phyloP scores from a whole-genome alignment of 768 basidiomycete genomes.

The Panaeolus cyanescens region DNA sequence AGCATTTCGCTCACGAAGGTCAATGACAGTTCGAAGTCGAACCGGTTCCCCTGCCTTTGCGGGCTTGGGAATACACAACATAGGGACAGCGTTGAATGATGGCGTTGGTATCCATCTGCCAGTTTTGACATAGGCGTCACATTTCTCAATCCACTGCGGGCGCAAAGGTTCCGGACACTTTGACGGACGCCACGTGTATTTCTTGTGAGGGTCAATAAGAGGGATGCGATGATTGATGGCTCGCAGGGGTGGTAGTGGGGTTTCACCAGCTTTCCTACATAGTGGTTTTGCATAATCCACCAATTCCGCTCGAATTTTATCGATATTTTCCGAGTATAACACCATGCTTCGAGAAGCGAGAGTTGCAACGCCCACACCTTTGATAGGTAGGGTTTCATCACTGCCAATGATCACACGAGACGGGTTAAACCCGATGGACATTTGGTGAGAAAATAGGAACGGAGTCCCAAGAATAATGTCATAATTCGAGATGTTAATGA shows the following conservation, averaged over 20 bases:
- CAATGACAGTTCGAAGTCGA: slow-evolving; percentile 32
- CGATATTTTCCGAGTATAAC: slow-evolving; percentile 12
- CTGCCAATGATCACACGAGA: slow-evolving; percentile 26
- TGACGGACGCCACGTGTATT: slow-evolving; percentile 22
- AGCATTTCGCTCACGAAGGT: slow-evolving; percentile 34
- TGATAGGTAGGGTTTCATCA: slow-evolving; percentile 14
- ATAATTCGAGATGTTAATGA: slow-evolving; percentile 42
- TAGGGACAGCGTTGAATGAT: slow-evolving; percentile 28
- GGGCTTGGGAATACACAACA: slow-evolving; percentile 24
- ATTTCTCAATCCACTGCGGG: slow-evolving; percentile 19
- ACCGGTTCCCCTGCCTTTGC: slow-evolving; percentile 16
- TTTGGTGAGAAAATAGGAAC: slow-evolving; percentile 34
- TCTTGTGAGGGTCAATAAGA: slow-evolving; percentile 23
- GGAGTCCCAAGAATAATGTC: slow-evolving; percentile 43
- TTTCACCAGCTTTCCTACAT: slow-evolving; percentile 22
- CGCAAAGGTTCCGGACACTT: slow-evolving; percentile 26
- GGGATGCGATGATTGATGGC: slow-evolving; percentile 28
- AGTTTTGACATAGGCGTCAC: slow-evolving; percentile 16
- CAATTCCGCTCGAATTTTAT: slow-evolving; percentile 19
- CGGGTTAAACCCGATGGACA: slow-evolving; percentile 27
- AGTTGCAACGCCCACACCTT: slow-evolving; percentile 9
- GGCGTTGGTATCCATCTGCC: slow-evolving; percentile 23
- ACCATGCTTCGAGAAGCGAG: slow-evolving; percentile 15
- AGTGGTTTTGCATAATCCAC: slow-evolving; percentile 14
- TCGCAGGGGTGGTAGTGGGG: slow-evolving; percentile 25